Base-by-base conservation (phyloP, 306 rosid species). In the Rosa multiflora region DNA sequence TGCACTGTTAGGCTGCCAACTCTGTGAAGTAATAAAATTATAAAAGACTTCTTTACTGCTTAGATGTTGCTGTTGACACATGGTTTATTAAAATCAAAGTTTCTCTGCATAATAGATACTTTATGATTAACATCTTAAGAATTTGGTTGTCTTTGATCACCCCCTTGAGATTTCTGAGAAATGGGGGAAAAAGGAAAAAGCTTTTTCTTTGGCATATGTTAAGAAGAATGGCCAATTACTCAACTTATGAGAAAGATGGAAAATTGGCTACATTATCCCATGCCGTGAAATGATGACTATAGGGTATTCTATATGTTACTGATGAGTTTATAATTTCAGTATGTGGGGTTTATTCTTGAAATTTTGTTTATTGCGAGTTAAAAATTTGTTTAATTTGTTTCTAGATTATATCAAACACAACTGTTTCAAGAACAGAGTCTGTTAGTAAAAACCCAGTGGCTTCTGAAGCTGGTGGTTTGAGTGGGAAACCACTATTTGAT, bases 401-500 rank as follows among this genome's bases (percentile, higher is more conserved):
- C 35, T 75, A 95, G 99, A 89, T 95, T 78, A 90, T 95, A 88
- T 86, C 99, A 77, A 92, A 95, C 78, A 92, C 99, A 52, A 95
- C 99, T 51, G 86, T 95, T 83, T 92, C 99, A 81, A 95, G 99
- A 80, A 98, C 97, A 64, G 97, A 87, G 48, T 35, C 89, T 18
- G 89, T 83, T 66, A 80, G 78, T 51, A 63, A 29, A 72, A 82
- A 88, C 84, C 90, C 90, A 68, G 20, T 87, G 81, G 89, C 96
- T 83, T 70, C 87, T 53, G 98, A 95, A 93, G 53, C 87, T 84
- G 99, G 99, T 59, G 99, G 99, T 52, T 84, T 95, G 82, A 95
- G 99, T 91, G 99, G 99, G 89, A 95, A 88, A 89, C 99, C 99
- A 79, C 97, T 95, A 71, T 88, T 93, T 59, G 53, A 81, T 82